Base-by-base conservation (phyloP, 2,329 filamentous ascomycete species). In the Periglandula ipomoeae region DNA sequence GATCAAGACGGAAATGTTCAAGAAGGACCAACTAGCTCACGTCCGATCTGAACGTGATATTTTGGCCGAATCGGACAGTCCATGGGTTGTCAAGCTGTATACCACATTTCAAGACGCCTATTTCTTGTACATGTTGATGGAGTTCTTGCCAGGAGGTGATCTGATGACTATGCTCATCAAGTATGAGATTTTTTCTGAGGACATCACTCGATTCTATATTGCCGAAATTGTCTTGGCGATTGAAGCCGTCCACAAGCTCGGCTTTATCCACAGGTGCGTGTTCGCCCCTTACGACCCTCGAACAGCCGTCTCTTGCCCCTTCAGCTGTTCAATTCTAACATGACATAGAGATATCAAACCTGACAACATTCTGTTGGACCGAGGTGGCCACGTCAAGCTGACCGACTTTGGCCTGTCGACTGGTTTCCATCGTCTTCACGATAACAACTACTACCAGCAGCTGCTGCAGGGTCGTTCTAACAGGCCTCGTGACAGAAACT, bases 81-180 rank as follows among this genome's bases (percentile, higher is more conserved):
- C 93, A 5, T 98, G 93, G 93, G 88, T 98, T 15, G 93, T 98
- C 60, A 98, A 96, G 76, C 82, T 98, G 53, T 95, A 88, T 72
- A 96, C 93, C 11, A 97, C 93, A 1, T 98, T 98, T 75, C 93
- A 98, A 70, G 93, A 98, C 65, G 78, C 80, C 41, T 91, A 93
- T 56, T 98, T 96, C 72, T 75, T 98, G 32, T 98, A 98, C 74
- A 93, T 98, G 84, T 76, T 98, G 53, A 98, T 98, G 93, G 93
- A 98, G 70, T 98, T 97, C 70, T 78, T 98, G 67, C 93, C 93
- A 7, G 93, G 93, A 67, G 93, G 93, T 67, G 93, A 98, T 72
- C 70, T 98, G 66, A 98, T 98, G 93, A 98, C 93, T 3, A 98
- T 98, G 93, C 76, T 98, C 58, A 98, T 98, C 74, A 98, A 97